These are phyloP conservation scores for Amauroascus verrucosus DNA, from an alignment of 2,329 filamentous ascomycete species.

Conservation along the genomic window DNA sequence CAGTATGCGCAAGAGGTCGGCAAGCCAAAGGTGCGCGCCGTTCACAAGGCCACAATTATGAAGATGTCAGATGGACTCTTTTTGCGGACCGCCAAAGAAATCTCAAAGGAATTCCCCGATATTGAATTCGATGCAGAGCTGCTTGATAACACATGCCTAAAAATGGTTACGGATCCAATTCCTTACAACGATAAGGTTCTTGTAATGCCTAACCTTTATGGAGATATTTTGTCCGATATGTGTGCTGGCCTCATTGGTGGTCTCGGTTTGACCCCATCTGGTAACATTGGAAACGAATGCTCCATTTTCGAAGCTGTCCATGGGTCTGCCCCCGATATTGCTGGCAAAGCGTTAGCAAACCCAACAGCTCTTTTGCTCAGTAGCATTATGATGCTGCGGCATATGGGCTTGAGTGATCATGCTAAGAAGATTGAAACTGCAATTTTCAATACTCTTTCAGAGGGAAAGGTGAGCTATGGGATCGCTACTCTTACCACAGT, in stretches of 20 bases:
- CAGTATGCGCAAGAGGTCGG: constrained; percentile 91
- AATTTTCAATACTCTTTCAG: constrained; percentile 86
- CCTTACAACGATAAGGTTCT: constrained; percentile 99
- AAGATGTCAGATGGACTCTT: constrained; percentile 99
- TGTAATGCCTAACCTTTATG: constrained; percentile 95
- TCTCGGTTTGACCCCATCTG: constrained; percentile 90
- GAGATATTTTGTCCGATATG: constrained; percentile 99
- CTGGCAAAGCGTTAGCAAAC: constrained; percentile 91
- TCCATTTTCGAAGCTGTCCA: constrained; percentile 99
- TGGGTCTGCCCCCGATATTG: constrained; percentile 92
- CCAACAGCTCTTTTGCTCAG: constrained; percentile 89
- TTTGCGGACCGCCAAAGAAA: constrained; percentile 71
- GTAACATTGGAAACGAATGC: constrained; percentile 98
- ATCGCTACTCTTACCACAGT: no score
- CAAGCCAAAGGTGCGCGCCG: constrained; percentile 91
- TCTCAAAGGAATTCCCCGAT: constrained; percentile 89
- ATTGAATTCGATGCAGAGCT: constrained; percentile 97
- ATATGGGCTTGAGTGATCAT: constrained; percentile 84
- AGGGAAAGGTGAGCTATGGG: constrained; percentile 64
- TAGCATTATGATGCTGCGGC: constrained; percentile 99
- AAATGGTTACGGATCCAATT: constrained; percentile 91
- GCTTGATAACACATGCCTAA: constrained; percentile 97
- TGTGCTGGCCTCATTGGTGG: constrained; percentile 97
- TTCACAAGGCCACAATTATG: constrained; percentile 99
- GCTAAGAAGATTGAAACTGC: constrained; percentile 84